A percentile compares a stretch with the other conserved stretches of the same genome.
Conservation (phyloP, 495 filamentous ascomycete genomes). For the Articulospora tetracladia region DNA sequence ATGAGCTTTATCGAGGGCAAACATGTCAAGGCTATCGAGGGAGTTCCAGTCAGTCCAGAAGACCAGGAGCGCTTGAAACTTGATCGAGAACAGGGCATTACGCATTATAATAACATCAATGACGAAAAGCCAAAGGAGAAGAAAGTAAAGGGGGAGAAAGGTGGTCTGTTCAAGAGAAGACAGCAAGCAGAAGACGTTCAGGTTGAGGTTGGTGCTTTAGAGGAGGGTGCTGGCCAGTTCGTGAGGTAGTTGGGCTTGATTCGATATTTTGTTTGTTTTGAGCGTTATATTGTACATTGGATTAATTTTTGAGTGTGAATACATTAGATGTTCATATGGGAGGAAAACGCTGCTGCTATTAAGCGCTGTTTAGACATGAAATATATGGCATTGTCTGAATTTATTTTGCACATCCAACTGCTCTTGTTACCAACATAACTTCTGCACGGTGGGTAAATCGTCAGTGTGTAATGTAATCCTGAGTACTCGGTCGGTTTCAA, state of each 20-base stretch:
- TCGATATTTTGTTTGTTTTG: neutral
- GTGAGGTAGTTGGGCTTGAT: slow-evolving; percentile 11
- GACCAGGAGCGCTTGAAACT: slow-evolving; percentile 40
- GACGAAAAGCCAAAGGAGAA: slow-evolving; percentile 45
- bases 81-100: slow-evolving; percentile 45
- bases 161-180: slow-evolving; percentile 13
- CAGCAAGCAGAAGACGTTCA: neutral
- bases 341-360: neutral
- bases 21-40: slow-evolving; percentile 63
- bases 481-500: no score
- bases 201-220: slow-evolving; percentile 5
- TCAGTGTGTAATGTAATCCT: no score
- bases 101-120: slow-evolving; percentile 51
- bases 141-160: slow-evolving; percentile 25
- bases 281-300: neutral
- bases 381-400: neutral
- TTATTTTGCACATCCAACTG: no score
- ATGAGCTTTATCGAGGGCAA: slow-evolving; percentile 64
- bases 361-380: neutral
- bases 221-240: slow-evolving; percentile 7
- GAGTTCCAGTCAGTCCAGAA: slow-evolving; percentile 44
- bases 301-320: neutral
- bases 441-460: no score
- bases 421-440: no score
- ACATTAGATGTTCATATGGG: neutral